Conservation (phyloP, 176 grass and related monocot genomes). For the Secale cereale region DNA sequence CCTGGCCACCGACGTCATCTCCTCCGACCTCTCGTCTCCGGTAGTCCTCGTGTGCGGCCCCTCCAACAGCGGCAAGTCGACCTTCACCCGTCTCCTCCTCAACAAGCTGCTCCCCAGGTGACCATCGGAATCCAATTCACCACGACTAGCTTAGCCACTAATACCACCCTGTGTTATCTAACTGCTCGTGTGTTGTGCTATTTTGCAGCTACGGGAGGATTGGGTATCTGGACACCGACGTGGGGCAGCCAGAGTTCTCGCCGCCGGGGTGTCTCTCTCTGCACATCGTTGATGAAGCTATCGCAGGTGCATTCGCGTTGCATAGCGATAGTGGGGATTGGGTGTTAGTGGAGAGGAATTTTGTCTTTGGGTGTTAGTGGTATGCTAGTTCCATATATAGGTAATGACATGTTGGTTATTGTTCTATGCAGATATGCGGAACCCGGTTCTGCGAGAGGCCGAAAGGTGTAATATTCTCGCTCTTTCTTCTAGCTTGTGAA, state of each 20-base stretch:
- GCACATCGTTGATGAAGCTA: conserved; percentile 49
- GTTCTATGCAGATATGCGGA: conserved; percentile 60
- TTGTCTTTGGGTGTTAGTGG: not conserved
- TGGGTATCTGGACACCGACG: conserved; percentile 80
- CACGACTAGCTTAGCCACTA: not conserved
- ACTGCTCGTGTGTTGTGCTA: not conserved
- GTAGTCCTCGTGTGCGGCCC: conserved; percentile 78
- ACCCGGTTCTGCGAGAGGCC: conserved; percentile 34
- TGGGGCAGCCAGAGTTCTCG: conserved; percentile 84
- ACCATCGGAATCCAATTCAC: not conserved
- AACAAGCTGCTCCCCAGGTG: conserved; percentile 76
- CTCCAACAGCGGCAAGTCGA: conserved; percentile 94
- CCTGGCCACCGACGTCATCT: not conserved
- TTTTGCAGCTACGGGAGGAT: conserved; percentile 50
- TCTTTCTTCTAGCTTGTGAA: not conserved
- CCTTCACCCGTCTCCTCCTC: conserved; percentile 84
- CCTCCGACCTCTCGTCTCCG: conserved; percentile 14
- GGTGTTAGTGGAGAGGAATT: not conserved
- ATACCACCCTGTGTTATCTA: not conserved
- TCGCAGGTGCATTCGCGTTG: conserved; percentile 17
- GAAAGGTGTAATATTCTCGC: conserved; percentile 38
- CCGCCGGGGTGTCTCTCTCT: conserved; percentile 77
- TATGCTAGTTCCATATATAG: conserved; percentile 4
- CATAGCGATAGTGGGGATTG: not conserved
- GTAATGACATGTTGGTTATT: conserved; percentile 15